Conservation (phyloP, 306 rosid species). For the Vigna angularis region DNA sequence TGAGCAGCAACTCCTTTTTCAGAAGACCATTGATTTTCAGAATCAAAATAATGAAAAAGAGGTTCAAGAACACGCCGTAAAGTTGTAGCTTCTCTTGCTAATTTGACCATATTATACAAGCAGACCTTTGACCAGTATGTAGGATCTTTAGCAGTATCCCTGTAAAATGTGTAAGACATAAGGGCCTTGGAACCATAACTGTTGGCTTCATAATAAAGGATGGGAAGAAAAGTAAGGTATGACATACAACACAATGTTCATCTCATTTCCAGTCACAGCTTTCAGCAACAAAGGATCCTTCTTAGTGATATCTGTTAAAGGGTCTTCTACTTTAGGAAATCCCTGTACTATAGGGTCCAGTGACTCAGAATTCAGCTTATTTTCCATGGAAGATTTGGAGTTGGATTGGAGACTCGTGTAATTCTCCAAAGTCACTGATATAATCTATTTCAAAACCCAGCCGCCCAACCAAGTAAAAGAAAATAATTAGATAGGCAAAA, state of each 20-base stretch:
- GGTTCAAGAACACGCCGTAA: conserved; percentile 90
- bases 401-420: conserved; percentile 54
- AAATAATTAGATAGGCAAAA: conserved; percentile 38
- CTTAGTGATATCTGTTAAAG: conserved; percentile 49
- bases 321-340: conserved; percentile 51
- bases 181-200: conserved; percentile 35
- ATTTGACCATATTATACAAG: conserved; percentile 76
- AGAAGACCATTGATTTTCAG: conserved; percentile 79
- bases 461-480: conserved; percentile 40
- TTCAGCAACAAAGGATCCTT: conserved; percentile 54
- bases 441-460: conserved; percentile 62
- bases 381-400: conserved; percentile 51
- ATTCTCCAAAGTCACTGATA: conserved; percentile 87
- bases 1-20: conserved; percentile 74
- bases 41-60: conserved; percentile 81
- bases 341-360: conserved; percentile 57
- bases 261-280: conserved; percentile 49
- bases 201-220: conserved; percentile 33
- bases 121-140: conserved; percentile 90
- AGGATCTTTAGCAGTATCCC: conserved; percentile 74
- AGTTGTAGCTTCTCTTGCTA: conserved; percentile 86
- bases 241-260: conserved; percentile 64
- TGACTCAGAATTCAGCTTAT: conserved; percentile 49
- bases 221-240: conserved; percentile 30
- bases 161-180: conserved; percentile 48